These are phyloP conservation scores for Sporothrix brunneoviolacea DNA, from an alignment of 2,329 filamentous ascomycete genomes.

Conservation along the genomic window DNA sequence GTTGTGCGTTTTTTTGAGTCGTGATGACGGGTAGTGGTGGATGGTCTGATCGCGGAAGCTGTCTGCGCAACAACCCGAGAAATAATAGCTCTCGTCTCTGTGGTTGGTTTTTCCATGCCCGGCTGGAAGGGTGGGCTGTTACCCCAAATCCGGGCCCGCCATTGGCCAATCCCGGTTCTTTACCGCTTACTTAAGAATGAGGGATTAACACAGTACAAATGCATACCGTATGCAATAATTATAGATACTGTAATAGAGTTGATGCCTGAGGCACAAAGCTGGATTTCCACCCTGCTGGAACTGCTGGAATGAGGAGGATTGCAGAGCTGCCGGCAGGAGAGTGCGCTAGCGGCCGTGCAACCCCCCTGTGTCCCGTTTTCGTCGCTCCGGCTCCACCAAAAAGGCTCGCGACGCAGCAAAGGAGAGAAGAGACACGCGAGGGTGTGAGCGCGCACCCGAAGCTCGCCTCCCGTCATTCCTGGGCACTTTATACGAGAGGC, in stretches of 20 bases:
- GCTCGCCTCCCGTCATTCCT: no score
- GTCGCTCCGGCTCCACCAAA: no score
- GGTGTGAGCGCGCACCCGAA: no score
- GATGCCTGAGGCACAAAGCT: neutral
- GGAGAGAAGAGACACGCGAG: no score
- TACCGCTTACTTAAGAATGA: slow-evolving; percentile 11
- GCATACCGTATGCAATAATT: neutral
- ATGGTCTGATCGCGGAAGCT: slow-evolving; percentile 17
- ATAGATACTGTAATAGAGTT: no score
- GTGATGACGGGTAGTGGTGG: neutral
- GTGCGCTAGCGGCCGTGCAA: no score
- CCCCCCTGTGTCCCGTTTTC: no score
- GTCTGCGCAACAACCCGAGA: slow-evolving; percentile 8
- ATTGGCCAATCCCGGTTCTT: slow-evolving; percentile 17
- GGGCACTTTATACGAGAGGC: neutral
- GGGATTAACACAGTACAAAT: no score
- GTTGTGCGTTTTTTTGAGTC: neutral
- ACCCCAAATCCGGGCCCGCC: slow-evolving; percentile 8
- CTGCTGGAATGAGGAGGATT: no score
- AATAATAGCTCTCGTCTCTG: slow-evolving; percentile 13
- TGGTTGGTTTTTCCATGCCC: neutral
- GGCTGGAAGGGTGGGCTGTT: slow-evolving; percentile 12
- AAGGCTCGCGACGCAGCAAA: no score
- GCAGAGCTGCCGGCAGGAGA: no score
- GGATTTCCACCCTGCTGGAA: no score